Evolutionary conservation across 108 stramenopile genomes (phyloP).

Genomic region (Conticribra weissflogii): DNA sequence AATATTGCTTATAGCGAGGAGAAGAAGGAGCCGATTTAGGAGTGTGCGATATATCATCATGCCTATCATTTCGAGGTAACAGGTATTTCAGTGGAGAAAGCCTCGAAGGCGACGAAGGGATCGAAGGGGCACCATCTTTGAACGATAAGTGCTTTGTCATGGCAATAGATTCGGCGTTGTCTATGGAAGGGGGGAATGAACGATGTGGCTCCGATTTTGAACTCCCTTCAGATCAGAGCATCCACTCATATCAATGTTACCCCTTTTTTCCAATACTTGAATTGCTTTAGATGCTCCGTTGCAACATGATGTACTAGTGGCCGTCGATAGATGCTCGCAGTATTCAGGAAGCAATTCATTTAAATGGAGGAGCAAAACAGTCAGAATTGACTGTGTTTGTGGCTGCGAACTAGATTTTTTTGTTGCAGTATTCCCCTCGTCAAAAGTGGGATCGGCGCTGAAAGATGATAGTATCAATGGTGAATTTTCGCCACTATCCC

Average conservation of each 20-base stretch:
- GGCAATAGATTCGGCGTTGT: no score
- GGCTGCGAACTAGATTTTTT: neutral
- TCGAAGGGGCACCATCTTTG: neutral
- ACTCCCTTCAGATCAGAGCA: no score
- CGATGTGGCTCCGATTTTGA: no score
- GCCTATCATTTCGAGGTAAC: neutral
- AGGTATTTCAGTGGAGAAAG: neutral
- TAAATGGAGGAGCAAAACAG: slow-evolving; percentile 26
- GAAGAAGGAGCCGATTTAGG: neutral
- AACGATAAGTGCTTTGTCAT: neutral
- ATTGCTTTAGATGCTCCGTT: slow-evolving; percentile 33
- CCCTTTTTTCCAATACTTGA: slow-evolving; percentile 25
- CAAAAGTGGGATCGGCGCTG: neutral
- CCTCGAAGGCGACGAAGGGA: slow-evolving; percentile 5
- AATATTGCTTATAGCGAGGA: neutral
- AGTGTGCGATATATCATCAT: neutral
- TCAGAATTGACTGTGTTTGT: slow-evolving; percentile 9
- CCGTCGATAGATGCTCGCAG: slow-evolving; percentile 21
- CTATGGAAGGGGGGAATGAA: no score
- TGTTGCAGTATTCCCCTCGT: neutral
- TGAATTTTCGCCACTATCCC: neutral
- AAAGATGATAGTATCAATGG: neutral
- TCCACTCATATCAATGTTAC: neutral
- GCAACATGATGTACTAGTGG: slow-evolving; percentile 11
- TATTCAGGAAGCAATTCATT: slow-evolving; percentile 40